Conservation (phyloP, 768 basidiomycete species). For the Amanita pallidorosea region DNA sequence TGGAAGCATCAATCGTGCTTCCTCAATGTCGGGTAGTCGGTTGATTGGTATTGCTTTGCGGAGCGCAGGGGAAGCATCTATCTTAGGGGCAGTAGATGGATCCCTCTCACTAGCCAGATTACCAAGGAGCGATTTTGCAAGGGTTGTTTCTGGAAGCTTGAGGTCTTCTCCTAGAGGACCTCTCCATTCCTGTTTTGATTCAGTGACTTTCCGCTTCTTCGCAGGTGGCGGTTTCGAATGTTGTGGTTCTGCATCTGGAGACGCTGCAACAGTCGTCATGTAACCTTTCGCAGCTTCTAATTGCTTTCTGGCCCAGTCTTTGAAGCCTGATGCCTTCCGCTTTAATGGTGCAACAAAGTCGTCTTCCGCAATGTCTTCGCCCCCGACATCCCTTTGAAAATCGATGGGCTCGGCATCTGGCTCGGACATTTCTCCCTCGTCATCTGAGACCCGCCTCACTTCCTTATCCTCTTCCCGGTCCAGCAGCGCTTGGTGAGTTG, state of each 20-base stretch:
- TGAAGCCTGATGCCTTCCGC: conserved; percentile 54
- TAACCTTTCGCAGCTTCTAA: conserved; percentile 39
- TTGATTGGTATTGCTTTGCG: conserved; percentile 39
- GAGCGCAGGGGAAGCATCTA: conserved; percentile 4
- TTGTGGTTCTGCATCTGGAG: conserved; percentile 11
- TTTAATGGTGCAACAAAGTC: conserved; percentile 15
- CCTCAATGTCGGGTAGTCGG: conserved; percentile 64
- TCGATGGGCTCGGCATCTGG: not conserved
- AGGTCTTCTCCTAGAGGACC: conserved; percentile 77
- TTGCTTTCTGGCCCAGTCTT: conserved; percentile 83
- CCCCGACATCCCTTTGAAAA: conserved; percentile 11
- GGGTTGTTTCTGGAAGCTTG: conserved; percentile 52
- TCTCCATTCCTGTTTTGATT: conserved; percentile 32
- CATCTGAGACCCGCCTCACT: conserved; percentile 34
- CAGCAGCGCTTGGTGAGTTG: conserved; percentile 48
- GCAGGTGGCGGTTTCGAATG: conserved; percentile 12
- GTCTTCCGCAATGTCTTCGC: conserved; percentile 7
- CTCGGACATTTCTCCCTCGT: conserved; percentile 10
- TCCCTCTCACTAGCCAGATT: conserved; percentile 15
- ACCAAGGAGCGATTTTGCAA: conserved; percentile 31
- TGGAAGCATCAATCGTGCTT: conserved; percentile 70
- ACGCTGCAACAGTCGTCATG: conserved; percentile 1
- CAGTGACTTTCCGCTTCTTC: conserved; percentile 32
- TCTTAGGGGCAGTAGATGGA: conserved; percentile 11
- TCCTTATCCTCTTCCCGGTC: conserved; percentile 52